Conservation (phyloP, 2,329 filamentous ascomycete genomes). For the Eutypella sp. region DNA sequence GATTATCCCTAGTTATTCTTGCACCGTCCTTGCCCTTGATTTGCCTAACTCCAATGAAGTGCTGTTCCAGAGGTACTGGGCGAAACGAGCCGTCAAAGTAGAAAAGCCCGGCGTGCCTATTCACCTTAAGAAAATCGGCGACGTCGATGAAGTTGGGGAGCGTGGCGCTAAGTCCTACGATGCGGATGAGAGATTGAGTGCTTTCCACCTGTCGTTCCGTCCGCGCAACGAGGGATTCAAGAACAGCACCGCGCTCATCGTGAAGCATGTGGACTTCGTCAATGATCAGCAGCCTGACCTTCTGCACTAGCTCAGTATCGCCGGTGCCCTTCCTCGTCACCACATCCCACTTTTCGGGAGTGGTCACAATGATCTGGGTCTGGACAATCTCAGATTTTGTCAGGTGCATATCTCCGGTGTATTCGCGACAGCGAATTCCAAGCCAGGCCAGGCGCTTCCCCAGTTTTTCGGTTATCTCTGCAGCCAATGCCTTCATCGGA, state of each 20-base stretch:
- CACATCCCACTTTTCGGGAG: conserved; percentile 98
- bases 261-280: conserved; percentile 99
- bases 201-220: conserved; percentile 97
- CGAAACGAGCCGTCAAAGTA: conserved; percentile 97
- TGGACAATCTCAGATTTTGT: conserved; percentile 94
- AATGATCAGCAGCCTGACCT: conserved; percentile 92
- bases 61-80: conserved; percentile 92
- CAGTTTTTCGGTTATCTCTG: conserved; percentile 92
- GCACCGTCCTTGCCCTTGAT: conserved; percentile 85
- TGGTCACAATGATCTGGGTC: conserved; percentile 97
- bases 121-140: conserved; percentile 94
- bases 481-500: conserved; percentile 96
- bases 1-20: conserved; percentile 78
- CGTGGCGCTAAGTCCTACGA: conserved; percentile 91
- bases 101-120: conserved; percentile 86
- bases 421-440: conserved; percentile 83
- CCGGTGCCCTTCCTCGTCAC: conserved; percentile 95
- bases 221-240: conserved; percentile 91
- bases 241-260: conserved; percentile 90
- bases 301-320: conserved; percentile 95
- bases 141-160: conserved; percentile 96
- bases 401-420: conserved; percentile 98
- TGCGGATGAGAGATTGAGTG: conserved; percentile 93
- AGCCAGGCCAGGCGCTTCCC: conserved; percentile 91
- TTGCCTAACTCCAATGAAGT: conserved; percentile 93